Conservation (phyloP, 73 alveolate genomes). For the Stentor coeruleus region DNA sequence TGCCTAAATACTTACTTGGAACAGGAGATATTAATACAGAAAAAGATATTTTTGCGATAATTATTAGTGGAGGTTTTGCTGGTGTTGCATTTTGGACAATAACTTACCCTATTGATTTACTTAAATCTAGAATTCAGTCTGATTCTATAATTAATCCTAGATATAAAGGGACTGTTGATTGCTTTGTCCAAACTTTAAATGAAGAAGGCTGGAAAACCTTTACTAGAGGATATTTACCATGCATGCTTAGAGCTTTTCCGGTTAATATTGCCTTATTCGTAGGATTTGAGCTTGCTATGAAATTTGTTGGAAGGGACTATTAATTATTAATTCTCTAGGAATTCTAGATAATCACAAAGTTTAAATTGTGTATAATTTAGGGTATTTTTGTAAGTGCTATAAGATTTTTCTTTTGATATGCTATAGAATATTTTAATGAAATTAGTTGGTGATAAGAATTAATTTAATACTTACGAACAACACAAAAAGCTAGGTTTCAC, state of each 20-base stretch:
- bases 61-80: conserved; percentile 44
- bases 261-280: background rate
- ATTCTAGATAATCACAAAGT: no score
- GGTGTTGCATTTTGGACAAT: conserved; percentile 40
- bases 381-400: no score
- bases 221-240: conserved; percentile 36
- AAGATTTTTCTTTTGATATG: no score
- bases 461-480: no score
- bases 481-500: no score
- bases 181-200: conserved; percentile 8
- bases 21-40: background rate
- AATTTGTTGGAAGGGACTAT: conserved; percentile 17
- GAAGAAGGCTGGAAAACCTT: conserved; percentile 36
- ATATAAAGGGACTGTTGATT: conserved; percentile 35
- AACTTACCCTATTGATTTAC: conserved; percentile 39
- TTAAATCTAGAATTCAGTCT: conserved; percentile 44
- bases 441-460: no score
- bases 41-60: conserved; percentile 10
- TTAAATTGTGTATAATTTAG: no score
- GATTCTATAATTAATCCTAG: conserved; percentile 40
- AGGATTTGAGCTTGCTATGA: conserved; percentile 1
- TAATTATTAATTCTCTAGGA: background rate
- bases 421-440: no score
- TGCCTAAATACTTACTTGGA: conserved; percentile 16
- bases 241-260: conserved; percentile 24